phyloP scores from a whole-genome alignment of 2,329 filamentous ascomycete genomes.

The Penicillium olsonii region DNA sequence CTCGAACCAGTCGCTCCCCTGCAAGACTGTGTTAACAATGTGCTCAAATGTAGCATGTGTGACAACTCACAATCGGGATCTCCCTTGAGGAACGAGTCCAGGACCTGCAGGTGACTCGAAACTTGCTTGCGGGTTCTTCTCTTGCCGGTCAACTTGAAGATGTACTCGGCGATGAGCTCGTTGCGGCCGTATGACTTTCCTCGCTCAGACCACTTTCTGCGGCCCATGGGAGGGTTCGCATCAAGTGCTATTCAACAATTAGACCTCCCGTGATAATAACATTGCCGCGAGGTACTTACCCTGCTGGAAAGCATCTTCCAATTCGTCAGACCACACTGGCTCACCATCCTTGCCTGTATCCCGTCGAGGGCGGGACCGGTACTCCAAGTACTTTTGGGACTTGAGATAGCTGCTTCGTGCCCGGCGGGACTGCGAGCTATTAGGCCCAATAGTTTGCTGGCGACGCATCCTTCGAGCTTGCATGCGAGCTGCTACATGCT shows the following conservation, averaged over 20 bases:
- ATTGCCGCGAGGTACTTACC: slow-evolving; percentile 32
- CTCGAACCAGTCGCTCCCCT: slow-evolving; percentile 44
- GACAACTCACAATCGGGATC: slow-evolving; percentile 53
- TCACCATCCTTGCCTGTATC: slow-evolving; percentile 47
- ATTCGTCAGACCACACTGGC: slow-evolving; percentile 48
- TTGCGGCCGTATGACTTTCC: slow-evolving; percentile 61
- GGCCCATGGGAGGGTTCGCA: slow-evolving; percentile 60
- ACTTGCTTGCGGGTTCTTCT: slow-evolving; percentile 60
- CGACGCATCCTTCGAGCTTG: slow-evolving; percentile 39
- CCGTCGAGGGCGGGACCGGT: slow-evolving; percentile 44
- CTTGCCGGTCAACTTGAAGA: slow-evolving; percentile 57
- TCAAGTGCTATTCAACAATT: slow-evolving; percentile 47
- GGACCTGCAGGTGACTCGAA: slow-evolving; percentile 65
- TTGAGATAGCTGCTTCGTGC: slow-evolving; percentile 38
- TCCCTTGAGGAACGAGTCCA: slow-evolving; percentile 57
- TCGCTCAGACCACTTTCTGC: slow-evolving; percentile 54
- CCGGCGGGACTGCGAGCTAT: slow-evolving; percentile 27
- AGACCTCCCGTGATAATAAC: slow-evolving; percentile 10
- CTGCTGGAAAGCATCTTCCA: slow-evolving; percentile 52
- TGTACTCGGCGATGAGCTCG: slow-evolving; percentile 62
- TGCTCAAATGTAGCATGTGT: background rate
- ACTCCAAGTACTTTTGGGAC: slow-evolving; percentile 48
- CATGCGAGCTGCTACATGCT: slow-evolving; percentile 30
- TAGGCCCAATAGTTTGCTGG: slow-evolving; percentile 36
- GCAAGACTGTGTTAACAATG: background rate